Percentiles rank a stretch among this genome's conserved stretches.
phyloP scores from a whole-genome alignment of 257 asterid species.

The Solanum paucissectum region DNA sequence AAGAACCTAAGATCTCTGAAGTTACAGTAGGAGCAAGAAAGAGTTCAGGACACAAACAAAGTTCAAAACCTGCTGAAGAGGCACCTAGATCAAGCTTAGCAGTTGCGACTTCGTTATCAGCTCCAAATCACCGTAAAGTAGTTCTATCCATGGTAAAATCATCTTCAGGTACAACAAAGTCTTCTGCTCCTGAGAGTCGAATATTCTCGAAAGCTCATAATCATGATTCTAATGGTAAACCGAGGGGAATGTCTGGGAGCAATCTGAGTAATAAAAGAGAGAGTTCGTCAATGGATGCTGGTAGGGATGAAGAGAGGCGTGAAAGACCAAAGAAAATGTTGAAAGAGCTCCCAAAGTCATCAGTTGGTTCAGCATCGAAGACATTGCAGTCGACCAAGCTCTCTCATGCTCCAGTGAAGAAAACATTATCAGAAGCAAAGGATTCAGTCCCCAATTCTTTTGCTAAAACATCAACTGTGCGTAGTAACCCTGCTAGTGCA shows the following conservation, averaged over 20 bases:
- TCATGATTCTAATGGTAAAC: slow-evolving; percentile 26
- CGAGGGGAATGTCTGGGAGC: slow-evolving; percentile 39
- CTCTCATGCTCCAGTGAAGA: slow-evolving; percentile 46
- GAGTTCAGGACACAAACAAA: slow-evolving; percentile 29
- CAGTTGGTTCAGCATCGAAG: slow-evolving; percentile 28
- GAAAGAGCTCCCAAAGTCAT: slow-evolving; percentile 49
- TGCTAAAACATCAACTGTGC: slow-evolving; percentile 23
- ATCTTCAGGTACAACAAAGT: slow-evolving; percentile 24
- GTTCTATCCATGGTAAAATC: slow-evolving; percentile 38
- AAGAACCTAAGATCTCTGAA: slow-evolving; percentile 36
- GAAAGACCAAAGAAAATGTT: slow-evolving; percentile 46
- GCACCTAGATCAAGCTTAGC: slow-evolving; percentile 26
- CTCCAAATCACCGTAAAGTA: slow-evolving; percentile 36
- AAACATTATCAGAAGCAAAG: slow-evolving; percentile 40
- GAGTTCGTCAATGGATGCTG: slow-evolving; percentile 24
- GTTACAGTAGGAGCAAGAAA: slow-evolving; percentile 36
- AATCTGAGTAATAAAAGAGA: slow-evolving; percentile 32
- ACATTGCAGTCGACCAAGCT: slow-evolving; percentile 35
- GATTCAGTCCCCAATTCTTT: slow-evolving; percentile 32
- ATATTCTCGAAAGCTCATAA: slow-evolving; percentile 19
- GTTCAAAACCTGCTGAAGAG: slow-evolving; percentile 39
- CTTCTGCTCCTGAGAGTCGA: slow-evolving; percentile 26
- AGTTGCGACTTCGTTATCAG: slow-evolving; percentile 23
- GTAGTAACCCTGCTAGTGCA: slow-evolving; percentile 22
- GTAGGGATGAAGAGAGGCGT: slow-evolving; percentile 42